A percentile compares a stretch with the other conserved stretches of the same genome.
These are phyloP conservation scores for Colletotrichum sp. DNA, from an alignment of 2,329 filamentous ascomycete species.

Conservation along the genomic window DNA sequence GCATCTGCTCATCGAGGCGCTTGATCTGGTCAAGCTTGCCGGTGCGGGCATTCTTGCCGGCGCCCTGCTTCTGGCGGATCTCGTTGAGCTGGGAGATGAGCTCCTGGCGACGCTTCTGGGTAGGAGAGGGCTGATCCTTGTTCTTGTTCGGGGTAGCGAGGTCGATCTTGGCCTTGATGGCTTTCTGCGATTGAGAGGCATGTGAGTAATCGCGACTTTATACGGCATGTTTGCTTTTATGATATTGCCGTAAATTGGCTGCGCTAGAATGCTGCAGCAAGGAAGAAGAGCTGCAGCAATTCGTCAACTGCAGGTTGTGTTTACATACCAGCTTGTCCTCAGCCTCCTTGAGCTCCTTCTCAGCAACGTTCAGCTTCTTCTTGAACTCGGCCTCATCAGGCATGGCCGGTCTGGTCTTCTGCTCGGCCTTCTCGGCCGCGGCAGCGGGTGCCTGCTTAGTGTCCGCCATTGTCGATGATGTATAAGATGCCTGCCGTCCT, in stretches of 20 bases:
- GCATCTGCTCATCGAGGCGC: slow-evolving; percentile 87
- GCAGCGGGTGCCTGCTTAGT: slow-evolving; percentile 51
- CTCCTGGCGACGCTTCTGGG: slow-evolving; percentile 83
- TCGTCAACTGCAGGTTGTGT: neutral
- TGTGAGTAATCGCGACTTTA: neutral
- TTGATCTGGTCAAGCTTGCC: slow-evolving; percentile 89
- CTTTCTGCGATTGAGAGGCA: slow-evolving; percentile 64
- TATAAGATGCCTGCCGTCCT: neutral
- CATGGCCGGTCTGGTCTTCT: slow-evolving; percentile 73
- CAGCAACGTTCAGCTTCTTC: slow-evolving; percentile 76
- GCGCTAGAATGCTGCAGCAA: neutral
- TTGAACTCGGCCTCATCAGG: slow-evolving; percentile 89
- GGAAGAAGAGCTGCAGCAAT: neutral
- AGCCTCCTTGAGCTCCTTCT: slow-evolving; percentile 83
- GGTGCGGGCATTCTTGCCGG: slow-evolving; percentile 81
- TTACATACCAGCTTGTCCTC: slow-evolving; percentile 62
- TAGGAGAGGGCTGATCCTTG: slow-evolving; percentile 81
- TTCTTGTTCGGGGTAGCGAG: slow-evolving; percentile 74
- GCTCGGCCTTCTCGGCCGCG: slow-evolving; percentile 48
- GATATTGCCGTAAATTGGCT: neutral
- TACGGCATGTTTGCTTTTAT: neutral
- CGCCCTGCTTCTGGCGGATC: slow-evolving; percentile 87
- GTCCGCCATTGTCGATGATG: slow-evolving; percentile 50
- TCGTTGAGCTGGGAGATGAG: slow-evolving; percentile 81
- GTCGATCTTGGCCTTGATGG: slow-evolving; percentile 88